Conservation (phyloP, 805 yeast species). For the Ogataea salicorniae region DNA sequence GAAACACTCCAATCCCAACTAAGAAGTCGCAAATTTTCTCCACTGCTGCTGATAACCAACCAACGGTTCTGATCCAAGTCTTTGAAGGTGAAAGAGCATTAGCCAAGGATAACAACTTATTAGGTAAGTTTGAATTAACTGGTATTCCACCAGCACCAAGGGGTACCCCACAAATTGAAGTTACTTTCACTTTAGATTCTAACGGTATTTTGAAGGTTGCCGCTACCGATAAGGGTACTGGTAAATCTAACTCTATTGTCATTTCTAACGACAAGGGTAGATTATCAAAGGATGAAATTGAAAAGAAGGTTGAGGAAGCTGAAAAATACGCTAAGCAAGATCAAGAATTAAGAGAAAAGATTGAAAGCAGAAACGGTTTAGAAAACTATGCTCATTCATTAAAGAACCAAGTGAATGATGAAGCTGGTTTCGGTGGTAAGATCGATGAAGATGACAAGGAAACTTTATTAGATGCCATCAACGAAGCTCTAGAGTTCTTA, state of each 20-base stretch:
- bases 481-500: conserved; percentile 61
- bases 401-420: conserved; percentile 54
- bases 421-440: conserved; percentile 65
- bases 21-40: conserved; percentile 93
- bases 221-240: conserved; percentile 52
- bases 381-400: conserved; percentile 86
- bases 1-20: conserved; percentile 95
- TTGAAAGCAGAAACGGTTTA: conserved; percentile 81
- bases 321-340: conserved; percentile 93
- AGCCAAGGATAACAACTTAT: conserved; percentile 70
- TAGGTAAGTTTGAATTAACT: conserved; percentile 67
- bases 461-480: conserved; percentile 77
- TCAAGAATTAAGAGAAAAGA: conserved; percentile 72
- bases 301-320: conserved; percentile 96
- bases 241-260: conserved; percentile 47
- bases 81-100: conserved; percentile 79
- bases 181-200: conserved; percentile 74
- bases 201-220: conserved; percentile 64
- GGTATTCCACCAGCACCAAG: conserved; percentile 75
- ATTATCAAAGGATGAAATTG: conserved; percentile 83
- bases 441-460: conserved; percentile 89
- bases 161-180: conserved; percentile 76
- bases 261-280: conserved; percentile 46
- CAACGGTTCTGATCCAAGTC: conserved; percentile 75
- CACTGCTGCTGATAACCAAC: conserved; percentile 95